Evolutionary conservation across 345 rosid species (phyloP).

Genomic region (Leavenworthia alabamica): DNA sequence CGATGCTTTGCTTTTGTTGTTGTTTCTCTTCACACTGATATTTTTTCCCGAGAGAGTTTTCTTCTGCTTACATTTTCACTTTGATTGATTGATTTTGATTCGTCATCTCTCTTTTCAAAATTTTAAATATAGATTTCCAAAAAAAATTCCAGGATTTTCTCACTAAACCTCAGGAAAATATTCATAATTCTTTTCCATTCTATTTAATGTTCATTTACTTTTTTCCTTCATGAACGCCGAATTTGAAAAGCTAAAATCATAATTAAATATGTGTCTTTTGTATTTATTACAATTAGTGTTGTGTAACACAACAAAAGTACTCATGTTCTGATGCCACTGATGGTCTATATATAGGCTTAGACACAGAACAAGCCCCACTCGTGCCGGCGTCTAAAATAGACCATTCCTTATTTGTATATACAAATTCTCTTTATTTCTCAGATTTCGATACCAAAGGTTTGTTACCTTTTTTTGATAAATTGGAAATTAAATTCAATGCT

Average conservation of each 20-base stretch:
- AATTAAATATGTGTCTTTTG: not conserved
- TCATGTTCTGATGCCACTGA: slow-evolving; percentile 22
- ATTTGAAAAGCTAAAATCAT: slow-evolving; percentile 10
- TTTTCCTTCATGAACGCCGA: not conserved
- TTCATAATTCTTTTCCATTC: not conserved
- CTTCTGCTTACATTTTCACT: slow-evolving; percentile 7
- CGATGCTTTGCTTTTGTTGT: not conserved
- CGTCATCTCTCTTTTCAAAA: not conserved
- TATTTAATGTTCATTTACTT: slow-evolving; percentile 16
- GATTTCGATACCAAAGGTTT: slow-evolving; percentile 16
- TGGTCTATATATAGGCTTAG: slow-evolving; percentile 27
- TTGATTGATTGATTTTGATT: slow-evolving; percentile 33
- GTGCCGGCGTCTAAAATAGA: slow-evolving; percentile 26
- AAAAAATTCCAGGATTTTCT: not conserved
- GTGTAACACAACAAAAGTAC: slow-evolving; percentile 22
- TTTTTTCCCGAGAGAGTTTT: not conserved
- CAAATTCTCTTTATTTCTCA: not conserved
- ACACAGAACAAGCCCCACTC: slow-evolving; percentile 24
- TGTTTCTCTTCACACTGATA: not conserved
- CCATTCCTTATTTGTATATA: not conserved
- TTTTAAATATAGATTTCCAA: not conserved
- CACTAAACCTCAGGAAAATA: not conserved
- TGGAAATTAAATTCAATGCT: not conserved
- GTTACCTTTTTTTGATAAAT: too few species aligned
- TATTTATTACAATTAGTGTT: slow-evolving; percentile 14